Base-by-base conservation (phyloP, 306 rosid species). In the Vigna hirtella region DNA sequence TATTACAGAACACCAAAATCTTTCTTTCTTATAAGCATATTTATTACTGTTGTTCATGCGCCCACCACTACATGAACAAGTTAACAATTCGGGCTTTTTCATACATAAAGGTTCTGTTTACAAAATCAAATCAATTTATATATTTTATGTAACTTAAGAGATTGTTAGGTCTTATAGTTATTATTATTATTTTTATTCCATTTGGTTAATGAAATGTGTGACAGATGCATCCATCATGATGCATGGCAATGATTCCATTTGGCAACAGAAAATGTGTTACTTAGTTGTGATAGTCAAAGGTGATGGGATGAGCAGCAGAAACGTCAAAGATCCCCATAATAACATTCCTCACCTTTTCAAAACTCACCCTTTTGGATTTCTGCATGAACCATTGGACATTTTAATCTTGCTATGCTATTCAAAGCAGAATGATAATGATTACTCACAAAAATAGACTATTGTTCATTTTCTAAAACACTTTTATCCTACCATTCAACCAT, bases 221-320 rank as follows among this genome's bases (percentile, higher is more conserved):
- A 57, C 67, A 43, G 18, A 6, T n/a, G 68, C 69, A 40, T 65
- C 32, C 22, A 52, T n/a, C 24, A 43, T 43, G 14, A 65, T 65
- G 70, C 70, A 47, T 73, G 77, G 57, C 67, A 52, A 28, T 63
- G 79, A 79, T 72, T 59, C 63, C 30, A 28, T 65, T 65, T 65
- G 34, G 34, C 34, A 30, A 30, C 34, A 30, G 34, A 30, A 30
- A 70, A 61, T 28, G 20, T n/a, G 52, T 5, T 5, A 75, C 45
- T 7, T 45, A 11, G 68, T 82, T 76, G 82, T 52, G 56, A 43
- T 82, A 70, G 81, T 82, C 78, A 76, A 70, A 53, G 4, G 36
- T 26, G 69, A 52, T 28, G 18, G 76, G 62, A 76, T 82, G 68
- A 36, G 38, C 30, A 9, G 4, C 76, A 57, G 1, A 34, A 34